Conservation (phyloP, 2,329 filamentous ascomycete genomes). For the Colletotrichum salicis region DNA sequence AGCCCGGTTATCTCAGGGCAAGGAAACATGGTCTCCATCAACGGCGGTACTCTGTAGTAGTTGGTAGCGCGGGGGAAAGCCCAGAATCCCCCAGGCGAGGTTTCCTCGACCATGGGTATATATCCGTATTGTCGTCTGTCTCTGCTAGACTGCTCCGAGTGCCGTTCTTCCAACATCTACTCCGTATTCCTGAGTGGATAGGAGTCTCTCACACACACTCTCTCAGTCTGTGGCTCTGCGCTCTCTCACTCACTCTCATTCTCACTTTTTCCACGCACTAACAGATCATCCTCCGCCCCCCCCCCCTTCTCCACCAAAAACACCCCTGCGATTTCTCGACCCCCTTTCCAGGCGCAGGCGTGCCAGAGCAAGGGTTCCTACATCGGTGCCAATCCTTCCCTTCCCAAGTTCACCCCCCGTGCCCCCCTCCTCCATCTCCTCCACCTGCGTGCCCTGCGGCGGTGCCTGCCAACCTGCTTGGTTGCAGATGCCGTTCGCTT, state of each 20-base stretch:
- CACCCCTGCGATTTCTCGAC: conserved; percentile 3
- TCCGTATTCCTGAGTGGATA: background rate
- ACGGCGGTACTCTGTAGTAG: background rate
- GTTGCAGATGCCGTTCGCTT: conserved; percentile 1
- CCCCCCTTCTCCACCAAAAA: background rate
- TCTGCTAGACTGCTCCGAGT: background rate
- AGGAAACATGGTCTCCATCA: background rate
- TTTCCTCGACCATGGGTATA: background rate
- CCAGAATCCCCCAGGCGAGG: background rate
- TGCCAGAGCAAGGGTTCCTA: conserved; percentile 23
- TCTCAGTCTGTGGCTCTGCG: background rate
- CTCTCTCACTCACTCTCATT: background rate
- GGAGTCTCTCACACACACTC: background rate
- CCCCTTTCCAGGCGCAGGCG: conserved; percentile 27
- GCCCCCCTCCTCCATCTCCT: background rate
- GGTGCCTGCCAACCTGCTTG: too few species aligned
- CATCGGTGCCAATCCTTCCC: background rate
- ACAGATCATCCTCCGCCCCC: background rate
- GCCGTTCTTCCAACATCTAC: background rate
- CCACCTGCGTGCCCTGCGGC: background rate
- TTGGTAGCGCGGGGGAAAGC: background rate
- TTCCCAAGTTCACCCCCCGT: background rate
- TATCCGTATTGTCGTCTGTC: background rate
- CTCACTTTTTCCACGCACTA: background rate
- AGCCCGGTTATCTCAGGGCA: background rate